phyloP scores from a whole-genome alignment of 768 basidiomycete species.

The Boletus vermiculosoides region DNA sequence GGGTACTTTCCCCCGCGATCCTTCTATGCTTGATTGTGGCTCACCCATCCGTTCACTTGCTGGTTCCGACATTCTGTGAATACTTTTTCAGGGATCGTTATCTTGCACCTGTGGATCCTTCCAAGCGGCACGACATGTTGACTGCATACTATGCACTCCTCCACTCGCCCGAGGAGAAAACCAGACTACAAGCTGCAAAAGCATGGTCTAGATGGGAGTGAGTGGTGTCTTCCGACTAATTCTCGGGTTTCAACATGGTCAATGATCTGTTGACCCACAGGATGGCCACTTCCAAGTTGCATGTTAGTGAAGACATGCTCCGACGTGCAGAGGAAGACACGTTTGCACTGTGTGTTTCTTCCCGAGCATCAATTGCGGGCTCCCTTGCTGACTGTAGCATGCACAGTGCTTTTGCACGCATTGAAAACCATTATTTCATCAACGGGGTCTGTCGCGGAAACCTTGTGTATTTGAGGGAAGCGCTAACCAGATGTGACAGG shows the following conservation, averaged over 20 bases:
- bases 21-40: neutral
- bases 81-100: conserved; percentile 70
- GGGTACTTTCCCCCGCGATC: conserved; percentile 6
- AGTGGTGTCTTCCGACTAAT: conserved; percentile 32
- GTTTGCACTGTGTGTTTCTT: conserved; percentile 64
- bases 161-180: conserved; percentile 66
- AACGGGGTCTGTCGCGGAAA: conserved; percentile 53
- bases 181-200: conserved; percentile 66
- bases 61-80: neutral
- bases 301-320: conserved; percentile 66
- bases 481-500: conserved; percentile 39
- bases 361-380: conserved; percentile 5
- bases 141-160: conserved; percentile 81
- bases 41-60: neutral
- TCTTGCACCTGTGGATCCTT: conserved; percentile 74
- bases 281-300: conserved; percentile 79
- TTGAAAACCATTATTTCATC: conserved; percentile 91
- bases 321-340: conserved; percentile 67
- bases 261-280: conserved; percentile 36
- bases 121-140: conserved; percentile 77
- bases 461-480: neutral
- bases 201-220: conserved; percentile 94
- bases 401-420: conserved; percentile 75
- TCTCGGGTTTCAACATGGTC: neutral
- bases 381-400: conserved; percentile 1